A percentile compares a stretch with the other conserved stretches of the same genome.
These are phyloP conservation scores for Decorospora gaudefroyi DNA, from an alignment of 2,329 filamentous ascomycete genomes.

Conservation along the genomic window DNA sequence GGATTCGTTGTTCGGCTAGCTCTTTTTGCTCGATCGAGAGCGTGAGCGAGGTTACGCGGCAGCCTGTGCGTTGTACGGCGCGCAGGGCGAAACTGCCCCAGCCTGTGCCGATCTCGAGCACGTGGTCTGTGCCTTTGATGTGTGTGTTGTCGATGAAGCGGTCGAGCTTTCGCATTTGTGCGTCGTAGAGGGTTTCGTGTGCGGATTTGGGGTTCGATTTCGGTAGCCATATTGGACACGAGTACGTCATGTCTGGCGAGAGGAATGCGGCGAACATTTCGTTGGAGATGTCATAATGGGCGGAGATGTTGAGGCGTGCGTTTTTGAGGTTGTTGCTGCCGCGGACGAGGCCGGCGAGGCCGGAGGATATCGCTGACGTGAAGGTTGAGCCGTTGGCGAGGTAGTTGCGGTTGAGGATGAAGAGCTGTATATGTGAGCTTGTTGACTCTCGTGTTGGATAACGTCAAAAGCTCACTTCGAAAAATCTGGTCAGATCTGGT, in stretches of 20 bases:
- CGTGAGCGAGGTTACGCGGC: constrained; percentile 70
- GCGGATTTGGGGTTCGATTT: constrained; percentile 48
- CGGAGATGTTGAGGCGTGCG: constrained; percentile 66
- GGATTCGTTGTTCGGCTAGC: constrained; percentile 68
- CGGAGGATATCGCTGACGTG: constrained; percentile 62
- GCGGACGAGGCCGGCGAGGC: constrained; percentile 59
- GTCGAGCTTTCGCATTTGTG: constrained; percentile 69
- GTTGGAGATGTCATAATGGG: constrained; percentile 77
- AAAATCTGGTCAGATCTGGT: constrained; percentile 68
- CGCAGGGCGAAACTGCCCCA: constrained; percentile 77
- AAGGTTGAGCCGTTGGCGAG: constrained; percentile 68
- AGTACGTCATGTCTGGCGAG: constrained; percentile 77
- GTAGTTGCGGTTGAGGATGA: constrained; percentile 68
- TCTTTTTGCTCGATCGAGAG: constrained; percentile 70
- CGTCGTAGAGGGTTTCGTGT: constrained; percentile 64
- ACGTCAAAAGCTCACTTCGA: constrained; percentile 57
- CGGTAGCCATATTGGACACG: constrained; percentile 68
- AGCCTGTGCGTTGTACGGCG: constrained; percentile 68
- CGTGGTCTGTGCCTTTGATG: constrained; percentile 67
- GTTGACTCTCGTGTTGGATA: neutral
- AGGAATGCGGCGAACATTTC: constrained; percentile 76
- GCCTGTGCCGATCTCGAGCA: constrained; percentile 75
- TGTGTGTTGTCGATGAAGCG: constrained; percentile 68
- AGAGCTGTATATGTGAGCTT: constrained; percentile 57
- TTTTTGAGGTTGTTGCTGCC: constrained; percentile 55